Conservation (phyloP, 2,329 filamentous ascomycete genomes). For the Bimuria novae-zelandiae region DNA sequence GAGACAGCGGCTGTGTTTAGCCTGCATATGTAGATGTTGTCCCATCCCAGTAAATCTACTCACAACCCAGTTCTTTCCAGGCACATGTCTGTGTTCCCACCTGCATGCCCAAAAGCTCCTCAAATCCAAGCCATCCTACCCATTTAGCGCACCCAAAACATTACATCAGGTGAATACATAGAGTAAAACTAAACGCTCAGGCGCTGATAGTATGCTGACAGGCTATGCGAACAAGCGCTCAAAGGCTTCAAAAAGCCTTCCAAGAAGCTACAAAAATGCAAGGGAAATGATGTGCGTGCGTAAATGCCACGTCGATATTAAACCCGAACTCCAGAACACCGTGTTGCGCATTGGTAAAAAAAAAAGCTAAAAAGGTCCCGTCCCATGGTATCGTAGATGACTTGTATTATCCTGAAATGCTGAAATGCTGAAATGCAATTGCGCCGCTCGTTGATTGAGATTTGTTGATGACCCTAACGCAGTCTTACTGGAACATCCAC, state of each 20-base stretch:
- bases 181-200: background rate
- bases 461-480: conserved; percentile 1
- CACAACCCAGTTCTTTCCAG: too few relatives aligned
- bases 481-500: conserved; percentile 45
- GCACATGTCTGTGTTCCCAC: too few relatives aligned
- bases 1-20: too few relatives aligned
- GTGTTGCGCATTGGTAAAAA: background rate
- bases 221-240: background rate
- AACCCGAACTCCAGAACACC: conserved; percentile 9
- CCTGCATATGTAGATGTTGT: too few relatives aligned
- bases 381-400: conserved; percentile 12
- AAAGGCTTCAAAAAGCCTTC: background rate
- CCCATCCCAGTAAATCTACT: too few relatives aligned
- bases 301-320: background rate
- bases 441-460: conserved; percentile 6
- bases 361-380: background rate
- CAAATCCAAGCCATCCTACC: too few relatives aligned
- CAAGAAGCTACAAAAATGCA: background rate
- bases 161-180: background rate
- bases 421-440: conserved; percentile 12
- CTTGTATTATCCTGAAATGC: too few relatives aligned
- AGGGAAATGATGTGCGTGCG: background rate
- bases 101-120: too few relatives aligned
- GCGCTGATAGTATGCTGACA: background rate
- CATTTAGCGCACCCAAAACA: background rate